A percentile compares a stretch with the other conserved stretches of the same genome.
Evolutionary conservation across 2,329 filamentous ascomycete genomes (phyloP).

Genomic region (Fusarium liriodendri): DNA sequence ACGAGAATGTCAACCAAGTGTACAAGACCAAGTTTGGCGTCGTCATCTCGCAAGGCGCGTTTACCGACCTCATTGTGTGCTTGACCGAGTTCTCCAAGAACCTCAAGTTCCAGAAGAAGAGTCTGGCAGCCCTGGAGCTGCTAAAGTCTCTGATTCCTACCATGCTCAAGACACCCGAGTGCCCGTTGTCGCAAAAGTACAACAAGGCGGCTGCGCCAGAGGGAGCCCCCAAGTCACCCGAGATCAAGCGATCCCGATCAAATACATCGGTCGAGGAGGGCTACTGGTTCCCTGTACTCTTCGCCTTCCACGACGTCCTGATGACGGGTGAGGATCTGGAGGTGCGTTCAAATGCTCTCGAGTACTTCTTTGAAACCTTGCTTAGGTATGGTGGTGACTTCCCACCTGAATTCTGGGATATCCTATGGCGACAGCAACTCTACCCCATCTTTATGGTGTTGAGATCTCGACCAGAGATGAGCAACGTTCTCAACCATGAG

Average conservation of each 20-base stretch:
- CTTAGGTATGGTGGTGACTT: constrained; percentile 92
- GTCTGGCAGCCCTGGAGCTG: constrained; percentile 92
- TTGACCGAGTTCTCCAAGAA: constrained; percentile 99
- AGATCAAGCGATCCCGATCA: constrained; percentile 67
- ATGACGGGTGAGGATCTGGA: constrained; percentile 99
- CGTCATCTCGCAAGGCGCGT: constrained; percentile 95
- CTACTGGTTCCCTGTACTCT: constrained; percentile 98
- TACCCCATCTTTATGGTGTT: constrained; percentile 99
- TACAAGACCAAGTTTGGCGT: constrained; percentile 96
- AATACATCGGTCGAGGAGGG: constrained; percentile 94
- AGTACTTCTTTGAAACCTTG: constrained; percentile 96
- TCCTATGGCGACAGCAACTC: constrained; percentile 94
- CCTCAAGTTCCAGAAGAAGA: constrained; percentile 98
- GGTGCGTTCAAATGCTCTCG: constrained; percentile 89
- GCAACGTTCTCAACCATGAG: constrained; percentile 93
- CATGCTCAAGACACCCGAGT: constrained; percentile 96
- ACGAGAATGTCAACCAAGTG: constrained; percentile 94
- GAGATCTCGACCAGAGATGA: constrained; percentile 95
- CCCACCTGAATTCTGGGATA: constrained; percentile 96
- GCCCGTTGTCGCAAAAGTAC: constrained; percentile 80
- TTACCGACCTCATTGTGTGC: constrained; percentile 95
- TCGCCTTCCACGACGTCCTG: constrained; percentile 97
- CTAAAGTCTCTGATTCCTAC: constrained; percentile 93
- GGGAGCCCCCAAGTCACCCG: constrained; percentile 56
- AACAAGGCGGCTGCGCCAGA: constrained; percentile 55